Evolutionary conservation across 257 asterid species (phyloP), one percentile per base, ranked within the genome.

Genomic region (Marsdenia floribunda): DNA sequence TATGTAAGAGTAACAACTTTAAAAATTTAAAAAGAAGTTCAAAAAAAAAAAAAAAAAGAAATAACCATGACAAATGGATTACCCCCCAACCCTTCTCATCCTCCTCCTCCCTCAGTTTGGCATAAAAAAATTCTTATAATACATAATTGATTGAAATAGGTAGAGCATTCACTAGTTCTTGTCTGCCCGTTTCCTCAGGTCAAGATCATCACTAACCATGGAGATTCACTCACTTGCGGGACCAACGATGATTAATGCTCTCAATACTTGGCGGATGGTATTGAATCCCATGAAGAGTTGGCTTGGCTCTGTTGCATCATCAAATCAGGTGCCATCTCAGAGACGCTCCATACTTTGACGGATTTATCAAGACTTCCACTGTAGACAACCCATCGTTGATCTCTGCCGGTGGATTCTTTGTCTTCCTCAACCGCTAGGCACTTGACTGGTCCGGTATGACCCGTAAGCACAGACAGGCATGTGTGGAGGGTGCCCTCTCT

Each of bases 401-500:
- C 87, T 21, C 73, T 78, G 4, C 70, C 71, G 54, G 86, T 70
- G 18, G 90, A 61, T 29, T 79, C 79, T n/a, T 76, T 82, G 40
- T 88, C 92, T 79, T 81, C 85, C 75, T 88, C 91, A 69, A 81
- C 91, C 11, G 91, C 86, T 55, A 91, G 73, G 50, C 97, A 91
- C 80, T 91, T 91, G 3, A 91, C 97, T 11, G 97, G 97, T n/a
- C 96, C 97, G 3, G 88, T 85, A 76, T 91, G 97, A 47, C 94
- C 97, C 0, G 91, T 85, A 82, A 91, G 76, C 59, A 91, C 90
- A 2, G 94, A 90, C 0, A 90, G 81, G 46, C 96, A 90, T 1
- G 81, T 82, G 66, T 91, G 97, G 47, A 79, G 86, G 40, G 83
- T 38, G 37, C 88, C 91, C 4, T 82, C 90, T 73, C 89, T 82